Evolutionary conservation across 176 grass and related monocot genomes (phyloP).

Genomic region (Alopecurus myosuroides): DNA sequence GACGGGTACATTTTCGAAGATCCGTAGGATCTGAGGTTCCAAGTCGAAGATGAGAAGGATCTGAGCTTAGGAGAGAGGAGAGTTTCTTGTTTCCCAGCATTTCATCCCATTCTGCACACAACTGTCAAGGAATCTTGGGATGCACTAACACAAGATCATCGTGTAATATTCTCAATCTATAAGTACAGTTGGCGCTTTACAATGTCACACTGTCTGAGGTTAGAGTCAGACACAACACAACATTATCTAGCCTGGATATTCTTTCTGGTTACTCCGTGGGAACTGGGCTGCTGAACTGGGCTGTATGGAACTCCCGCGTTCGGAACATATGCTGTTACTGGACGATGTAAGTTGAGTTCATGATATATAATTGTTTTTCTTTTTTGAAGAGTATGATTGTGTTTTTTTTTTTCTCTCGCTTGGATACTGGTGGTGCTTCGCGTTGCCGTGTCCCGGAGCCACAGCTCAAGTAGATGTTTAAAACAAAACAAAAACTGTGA

Average conservation of each 20-base stretch:
- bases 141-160: background rate
- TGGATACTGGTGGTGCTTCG: background rate
- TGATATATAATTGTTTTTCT: background rate
- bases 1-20: conserved; percentile 60
- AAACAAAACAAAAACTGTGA: background rate
- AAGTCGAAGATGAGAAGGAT: background rate
- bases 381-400: background rate
- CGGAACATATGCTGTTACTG: background rate
- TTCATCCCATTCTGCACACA: background rate
- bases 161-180: background rate
- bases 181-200: background rate
- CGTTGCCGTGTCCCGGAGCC: background rate
- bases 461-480: background rate
- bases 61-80: background rate
- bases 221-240: background rate
- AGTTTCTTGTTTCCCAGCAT: background rate
- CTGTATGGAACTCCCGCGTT: background rate
- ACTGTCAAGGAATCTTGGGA: background rate
- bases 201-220: background rate
- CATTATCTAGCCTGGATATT: background rate
- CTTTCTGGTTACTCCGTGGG: background rate
- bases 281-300: background rate
- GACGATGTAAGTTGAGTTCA: background rate
- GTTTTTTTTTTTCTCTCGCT: background rate
- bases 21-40: conserved; percentile 33